Base-by-base conservation (phyloP, 2,329 filamentous ascomycete genomes). In the Pseudocercospora musae region DNA sequence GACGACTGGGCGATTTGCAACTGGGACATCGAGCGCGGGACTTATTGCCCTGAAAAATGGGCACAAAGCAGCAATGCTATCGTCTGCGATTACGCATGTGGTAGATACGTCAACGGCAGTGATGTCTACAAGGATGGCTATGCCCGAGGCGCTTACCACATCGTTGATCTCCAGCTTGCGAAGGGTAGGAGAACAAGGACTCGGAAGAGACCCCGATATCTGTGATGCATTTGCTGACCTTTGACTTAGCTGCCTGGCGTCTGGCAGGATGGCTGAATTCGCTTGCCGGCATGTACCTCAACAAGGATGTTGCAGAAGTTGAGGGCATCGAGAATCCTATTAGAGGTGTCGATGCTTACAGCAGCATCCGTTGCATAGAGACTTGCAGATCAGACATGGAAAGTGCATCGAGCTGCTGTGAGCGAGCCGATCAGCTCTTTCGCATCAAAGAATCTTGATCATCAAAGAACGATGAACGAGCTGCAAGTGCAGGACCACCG, bases 181-280 rank as follows among this genome's bases (percentile, higher is more conserved):
- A 79, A 78, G 62, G 48, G 33, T 37, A 37, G n/a, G 33, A 37
- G 33, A 37, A 37, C 3, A 15, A 4, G 13, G 13, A 76, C 33
- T 15, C 5, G 13, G 6, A n/a, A 37, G 13, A 37, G 13, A 37
- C 2, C 33, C 8, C 4, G n/a, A n/a, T 4, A 37, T 37, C 13
- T 37, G 2, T 4, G 33, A 37, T n/a, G 33, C 13, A 37, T 7
- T 6, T 37, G 33, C 33, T 37, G 33, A 37, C 33, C 11, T 37
- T 37, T 37, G 33, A 37, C 33, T 4, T n/a, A 37, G 33, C 77
- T 7, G 75, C 75, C 4, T 65, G 77, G 54, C 71, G 77, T 54
- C 53, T 78, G 37, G 76, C 68, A 4, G 76, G 73, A 5, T 79
- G 76, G 77, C 64, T 78, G 56, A 78, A 79, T 49, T 71, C 78